These are phyloP conservation scores for Nidula microcarpa DNA, from an alignment of 768 basidiomycete genomes.

Conservation along the genomic window DNA sequence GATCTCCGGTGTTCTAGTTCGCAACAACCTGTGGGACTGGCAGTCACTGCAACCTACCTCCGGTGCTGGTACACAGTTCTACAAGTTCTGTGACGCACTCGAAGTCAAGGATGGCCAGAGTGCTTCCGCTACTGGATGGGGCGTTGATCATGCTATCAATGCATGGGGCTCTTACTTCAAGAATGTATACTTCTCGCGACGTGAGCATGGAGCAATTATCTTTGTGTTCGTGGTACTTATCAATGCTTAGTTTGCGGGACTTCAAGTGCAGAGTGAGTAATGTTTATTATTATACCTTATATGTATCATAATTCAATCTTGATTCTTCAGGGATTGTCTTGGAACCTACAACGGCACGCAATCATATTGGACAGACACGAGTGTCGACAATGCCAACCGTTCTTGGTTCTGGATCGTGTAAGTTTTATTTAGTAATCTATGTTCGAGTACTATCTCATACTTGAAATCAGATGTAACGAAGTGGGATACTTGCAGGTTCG, in stretches of 20 bases:
- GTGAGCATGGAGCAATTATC: slow-evolving; percentile 26
- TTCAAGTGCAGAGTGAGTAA: slow-evolving; percentile 42
- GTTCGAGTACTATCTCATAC: not conserved
- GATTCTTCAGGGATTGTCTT: slow-evolving; percentile 31
- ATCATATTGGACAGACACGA: slow-evolving; percentile 49
- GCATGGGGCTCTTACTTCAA: slow-evolving; percentile 64
- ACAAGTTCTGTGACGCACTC: slow-evolving; percentile 62
- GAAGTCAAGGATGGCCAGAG: slow-evolving; percentile 56
- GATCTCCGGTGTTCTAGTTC: slow-evolving; percentile 29
- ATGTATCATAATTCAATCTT: not conserved
- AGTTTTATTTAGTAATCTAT: slow-evolving; percentile 8
- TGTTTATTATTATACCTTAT: not conserved
- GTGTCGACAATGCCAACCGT: slow-evolving; percentile 50
- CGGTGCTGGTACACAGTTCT: slow-evolving; percentile 46
- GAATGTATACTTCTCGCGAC: slow-evolving; percentile 34
- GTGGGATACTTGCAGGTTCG: slow-evolving; percentile 55
- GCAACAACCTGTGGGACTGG: slow-evolving; percentile 66
- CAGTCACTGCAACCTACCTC: slow-evolving; percentile 52
- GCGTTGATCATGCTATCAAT: slow-evolving; percentile 53
- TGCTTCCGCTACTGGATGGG: slow-evolving; percentile 55
- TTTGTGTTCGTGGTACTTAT: slow-evolving; percentile 3
- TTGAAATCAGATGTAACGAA: slow-evolving; percentile 54
- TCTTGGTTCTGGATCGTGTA: slow-evolving; percentile 77
- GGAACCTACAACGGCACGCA: slow-evolving; percentile 37
- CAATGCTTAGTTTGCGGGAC: slow-evolving; percentile 46